Percentiles rank a stretch among this genome's conserved stretches.
These are phyloP conservation scores for Aspergillus hiratsukae DNA, from an alignment of 2,329 filamentous ascomycete species.

Conservation along the genomic window DNA sequence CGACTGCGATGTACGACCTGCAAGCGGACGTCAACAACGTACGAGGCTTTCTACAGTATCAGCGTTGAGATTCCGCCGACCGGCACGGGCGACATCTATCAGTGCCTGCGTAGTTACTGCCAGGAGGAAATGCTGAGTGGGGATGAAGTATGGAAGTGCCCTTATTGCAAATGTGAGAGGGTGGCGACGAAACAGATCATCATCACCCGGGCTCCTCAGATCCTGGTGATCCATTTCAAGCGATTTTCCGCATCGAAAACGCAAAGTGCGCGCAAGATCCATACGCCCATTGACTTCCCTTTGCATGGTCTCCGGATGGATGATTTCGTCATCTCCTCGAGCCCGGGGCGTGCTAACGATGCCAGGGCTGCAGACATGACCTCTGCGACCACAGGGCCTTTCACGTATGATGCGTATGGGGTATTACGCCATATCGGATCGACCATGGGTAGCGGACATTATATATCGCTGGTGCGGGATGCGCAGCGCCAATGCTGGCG, in stretches of 20 bases:
- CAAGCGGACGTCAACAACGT: conserved; percentile 60
- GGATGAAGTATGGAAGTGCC: conserved; percentile 68
- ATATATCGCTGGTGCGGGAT: conserved; percentile 66
- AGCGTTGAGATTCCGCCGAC: conserved; percentile 65
- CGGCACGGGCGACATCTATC: conserved; percentile 57
- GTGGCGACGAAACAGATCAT: conserved; percentile 66
- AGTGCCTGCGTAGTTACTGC: conserved; percentile 67
- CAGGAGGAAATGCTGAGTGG: conserved; percentile 63
- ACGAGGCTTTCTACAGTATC: conserved; percentile 66
- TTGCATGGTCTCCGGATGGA: conserved; percentile 64
- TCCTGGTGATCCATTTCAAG: conserved; percentile 74
- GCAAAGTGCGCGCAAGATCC: conserved; percentile 61
- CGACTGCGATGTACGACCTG: conserved; percentile 59
- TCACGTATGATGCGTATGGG: conserved; percentile 79
- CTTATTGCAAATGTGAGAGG: conserved; percentile 64
- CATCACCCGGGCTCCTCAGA: conserved; percentile 72
- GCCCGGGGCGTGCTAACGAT: conserved; percentile 22
- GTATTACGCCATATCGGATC: conserved; percentile 72
- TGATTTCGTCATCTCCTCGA: conserved; percentile 53
- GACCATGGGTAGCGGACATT: conserved; percentile 70
- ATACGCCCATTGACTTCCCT: conserved; percentile 70
- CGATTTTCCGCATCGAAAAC: conserved; percentile 58
- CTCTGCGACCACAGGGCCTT: conserved; percentile 52
- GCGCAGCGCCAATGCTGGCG: conserved; percentile 55
- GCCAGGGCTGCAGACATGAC: conserved; percentile 44